A percentile compares a stretch with the other conserved stretches of the same genome.
phyloP scores from a whole-genome alignment of 345 rosid genomes.

The Mangifera indica region DNA sequence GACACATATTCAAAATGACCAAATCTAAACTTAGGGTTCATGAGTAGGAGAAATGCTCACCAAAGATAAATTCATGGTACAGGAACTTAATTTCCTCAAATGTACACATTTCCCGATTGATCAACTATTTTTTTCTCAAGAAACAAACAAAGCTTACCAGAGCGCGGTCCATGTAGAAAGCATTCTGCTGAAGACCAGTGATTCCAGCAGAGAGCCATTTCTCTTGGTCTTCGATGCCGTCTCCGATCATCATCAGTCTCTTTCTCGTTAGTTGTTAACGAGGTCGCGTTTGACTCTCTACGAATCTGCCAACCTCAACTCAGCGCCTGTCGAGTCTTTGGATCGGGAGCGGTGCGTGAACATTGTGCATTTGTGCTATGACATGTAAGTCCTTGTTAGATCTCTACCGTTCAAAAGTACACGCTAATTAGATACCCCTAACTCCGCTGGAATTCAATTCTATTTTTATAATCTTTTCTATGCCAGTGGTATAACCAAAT shows the following conservation, averaged over 20 bases:
- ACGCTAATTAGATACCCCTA: neutral
- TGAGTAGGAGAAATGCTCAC: neutral
- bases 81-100: neutral
- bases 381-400: neutral
- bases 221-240: constrained; percentile 86
- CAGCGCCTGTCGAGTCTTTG: constrained; percentile 25
- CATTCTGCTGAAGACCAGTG: constrained; percentile 95
- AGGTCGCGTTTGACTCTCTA: constrained; percentile 36
- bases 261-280: constrained; percentile 24
- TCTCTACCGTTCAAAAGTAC: constrained; percentile 6
- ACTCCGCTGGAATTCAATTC: too few species aligned
- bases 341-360: constrained; percentile 16
- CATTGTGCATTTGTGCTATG: constrained; percentile 13
- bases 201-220: constrained; percentile 96
- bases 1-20: neutral
- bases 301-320: constrained; percentile 16
- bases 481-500: too few species aligned
- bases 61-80: neutral
- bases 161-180: constrained; percentile 98
- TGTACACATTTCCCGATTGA: neutral
- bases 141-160: constrained; percentile 52
- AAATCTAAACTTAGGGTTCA: constrained; percentile 36
- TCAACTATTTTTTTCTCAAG: constrained; percentile 7
- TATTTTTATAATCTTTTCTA: too few species aligned
- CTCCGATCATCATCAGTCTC: constrained; percentile 62